These are phyloP conservation scores for Linum lewisii DNA, from an alignment of 345 rosid genomes.

Conservation along the genomic window DNA sequence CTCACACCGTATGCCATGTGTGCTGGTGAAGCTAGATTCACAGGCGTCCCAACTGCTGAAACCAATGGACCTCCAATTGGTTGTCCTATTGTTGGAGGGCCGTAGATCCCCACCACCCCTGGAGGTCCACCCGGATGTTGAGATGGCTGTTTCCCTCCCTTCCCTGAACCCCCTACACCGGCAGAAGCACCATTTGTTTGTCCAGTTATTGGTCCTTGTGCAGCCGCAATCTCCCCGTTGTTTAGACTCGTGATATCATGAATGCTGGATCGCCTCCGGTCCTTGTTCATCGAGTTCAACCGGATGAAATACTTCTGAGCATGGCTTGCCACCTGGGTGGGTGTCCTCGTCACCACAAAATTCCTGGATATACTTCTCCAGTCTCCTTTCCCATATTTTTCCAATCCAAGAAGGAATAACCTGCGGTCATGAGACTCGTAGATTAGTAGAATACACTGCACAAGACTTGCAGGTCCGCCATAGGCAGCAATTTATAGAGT, in stretches of 20 bases:
- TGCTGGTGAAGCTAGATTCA: slow-evolving; percentile 59
- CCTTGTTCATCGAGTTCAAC: slow-evolving; percentile 86
- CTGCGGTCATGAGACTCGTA: slow-evolving; percentile 21
- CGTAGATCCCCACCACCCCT: slow-evolving; percentile 45
- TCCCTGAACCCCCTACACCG: slow-evolving; percentile 39
- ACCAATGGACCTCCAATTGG: slow-evolving; percentile 73
- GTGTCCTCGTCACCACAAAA: slow-evolving; percentile 92
- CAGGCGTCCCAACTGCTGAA: slow-evolving; percentile 91
- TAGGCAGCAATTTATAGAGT: too few relatives aligned
- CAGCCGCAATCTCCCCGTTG: slow-evolving; percentile 53
- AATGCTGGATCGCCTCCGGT: slow-evolving; percentile 88
- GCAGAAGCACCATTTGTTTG: slow-evolving; percentile 50
- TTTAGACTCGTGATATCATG: slow-evolving; percentile 88
- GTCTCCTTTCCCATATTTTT: slow-evolving; percentile 93
- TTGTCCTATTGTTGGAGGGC: slow-evolving; percentile 68
- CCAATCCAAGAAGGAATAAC: slow-evolving; percentile 95
- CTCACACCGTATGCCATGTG: slow-evolving; percentile 73
- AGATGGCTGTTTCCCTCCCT: slow-evolving; percentile 48
- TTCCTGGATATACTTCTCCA: slow-evolving; percentile 97
- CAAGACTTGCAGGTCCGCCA: too few relatives aligned
- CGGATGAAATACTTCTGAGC: slow-evolving; percentile 95
- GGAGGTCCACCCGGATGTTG: slow-evolving; percentile 38
- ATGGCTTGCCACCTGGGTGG: slow-evolving; percentile 98
- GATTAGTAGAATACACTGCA: too few relatives aligned
- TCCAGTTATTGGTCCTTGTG: slow-evolving; percentile 91